Percentiles rank a stretch among this genome's conserved stretches.
phyloP scores from a whole-genome alignment of 1,284 basidiomycete genomes.

The Earliella scabrosa region DNA sequence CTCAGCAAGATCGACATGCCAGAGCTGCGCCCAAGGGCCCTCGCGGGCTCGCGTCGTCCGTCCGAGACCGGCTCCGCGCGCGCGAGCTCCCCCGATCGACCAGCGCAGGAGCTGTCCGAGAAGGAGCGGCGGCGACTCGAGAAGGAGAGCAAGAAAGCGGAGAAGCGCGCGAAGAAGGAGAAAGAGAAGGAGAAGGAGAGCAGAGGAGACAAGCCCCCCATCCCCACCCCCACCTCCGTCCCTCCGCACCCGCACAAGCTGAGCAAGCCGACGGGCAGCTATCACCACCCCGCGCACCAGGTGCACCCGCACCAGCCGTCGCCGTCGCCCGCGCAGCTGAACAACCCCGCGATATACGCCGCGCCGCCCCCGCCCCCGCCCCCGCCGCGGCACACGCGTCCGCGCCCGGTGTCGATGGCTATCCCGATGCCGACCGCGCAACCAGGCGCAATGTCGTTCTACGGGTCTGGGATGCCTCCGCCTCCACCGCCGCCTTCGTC shows the following conservation, averaged over 20 bases:
- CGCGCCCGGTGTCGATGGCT: conserved; percentile 4
- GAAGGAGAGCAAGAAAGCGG: conserved; percentile 36
- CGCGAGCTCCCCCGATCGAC: conserved; percentile 1
- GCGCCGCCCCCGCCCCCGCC: conserved; percentile 39
- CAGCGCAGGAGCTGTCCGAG: conserved; percentile 20
- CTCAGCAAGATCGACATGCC: conserved; percentile 85
- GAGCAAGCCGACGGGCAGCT: background rate
- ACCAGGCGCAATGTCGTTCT: background rate
- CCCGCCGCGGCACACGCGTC: conserved; percentile 1
- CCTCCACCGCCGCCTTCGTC: background rate
- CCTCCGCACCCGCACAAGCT: background rate
- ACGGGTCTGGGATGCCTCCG: conserved; percentile 3
- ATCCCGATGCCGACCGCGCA: conserved; percentile 9
- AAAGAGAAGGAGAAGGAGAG: conserved; percentile 8
- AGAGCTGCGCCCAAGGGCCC: conserved; percentile 63
- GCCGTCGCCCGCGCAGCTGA: conserved; percentile 49
- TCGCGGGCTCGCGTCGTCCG: conserved; percentile 5
- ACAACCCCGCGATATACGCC: conserved; percentile 46
- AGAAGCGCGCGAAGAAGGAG: conserved; percentile 26
- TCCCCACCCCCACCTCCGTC: conserved; percentile 4
- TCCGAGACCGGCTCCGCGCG: conserved; percentile 2
- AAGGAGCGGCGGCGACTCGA: conserved; percentile 30
- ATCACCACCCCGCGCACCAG: conserved; percentile 30
- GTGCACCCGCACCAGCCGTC: conserved; percentile 43
- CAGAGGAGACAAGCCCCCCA: conserved; percentile 9